phyloP scores from a whole-genome alignment of 2,329 filamentous ascomycete genomes.

The Drechslera avenae region DNA sequence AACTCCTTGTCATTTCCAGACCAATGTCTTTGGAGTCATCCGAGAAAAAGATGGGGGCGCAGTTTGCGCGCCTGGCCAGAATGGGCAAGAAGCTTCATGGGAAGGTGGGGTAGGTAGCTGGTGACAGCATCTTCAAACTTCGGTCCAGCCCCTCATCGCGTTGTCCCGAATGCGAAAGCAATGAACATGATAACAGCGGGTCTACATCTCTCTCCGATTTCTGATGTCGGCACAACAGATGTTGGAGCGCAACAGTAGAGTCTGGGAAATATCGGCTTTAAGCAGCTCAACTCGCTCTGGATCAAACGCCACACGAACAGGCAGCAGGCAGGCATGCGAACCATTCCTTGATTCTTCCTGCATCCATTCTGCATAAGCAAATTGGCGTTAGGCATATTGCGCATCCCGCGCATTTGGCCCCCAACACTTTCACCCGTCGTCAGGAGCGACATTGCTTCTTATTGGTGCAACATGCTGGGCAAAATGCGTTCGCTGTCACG shows the following conservation, averaged over 20 bases:
- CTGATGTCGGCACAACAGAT: no score
- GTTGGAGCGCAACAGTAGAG: background rate
- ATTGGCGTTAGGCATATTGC: background rate
- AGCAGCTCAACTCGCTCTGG: background rate
- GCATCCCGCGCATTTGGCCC: background rate
- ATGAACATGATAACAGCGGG: no score
- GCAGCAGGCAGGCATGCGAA: background rate
- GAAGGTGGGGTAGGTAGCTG: background rate
- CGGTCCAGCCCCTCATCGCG: no score
- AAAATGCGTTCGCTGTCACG: background rate
- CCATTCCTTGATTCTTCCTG: background rate
- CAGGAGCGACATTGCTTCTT: background rate
- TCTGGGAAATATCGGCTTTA: background rate
- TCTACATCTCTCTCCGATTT: no score
- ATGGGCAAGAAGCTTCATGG: background rate
- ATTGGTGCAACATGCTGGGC: background rate
- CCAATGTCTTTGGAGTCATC: no score
- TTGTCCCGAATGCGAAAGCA: no score
- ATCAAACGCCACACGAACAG: background rate
- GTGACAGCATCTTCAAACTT: no score
- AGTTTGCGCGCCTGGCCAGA: background rate
- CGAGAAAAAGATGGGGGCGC: background rate
- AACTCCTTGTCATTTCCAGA: no score
- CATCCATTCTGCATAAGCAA: background rate
- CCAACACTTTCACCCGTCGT: background rate